phyloP scores from a whole-genome alignment of 495 filamentous ascomycete species.

The Talaromyces proteolyticus region DNA sequence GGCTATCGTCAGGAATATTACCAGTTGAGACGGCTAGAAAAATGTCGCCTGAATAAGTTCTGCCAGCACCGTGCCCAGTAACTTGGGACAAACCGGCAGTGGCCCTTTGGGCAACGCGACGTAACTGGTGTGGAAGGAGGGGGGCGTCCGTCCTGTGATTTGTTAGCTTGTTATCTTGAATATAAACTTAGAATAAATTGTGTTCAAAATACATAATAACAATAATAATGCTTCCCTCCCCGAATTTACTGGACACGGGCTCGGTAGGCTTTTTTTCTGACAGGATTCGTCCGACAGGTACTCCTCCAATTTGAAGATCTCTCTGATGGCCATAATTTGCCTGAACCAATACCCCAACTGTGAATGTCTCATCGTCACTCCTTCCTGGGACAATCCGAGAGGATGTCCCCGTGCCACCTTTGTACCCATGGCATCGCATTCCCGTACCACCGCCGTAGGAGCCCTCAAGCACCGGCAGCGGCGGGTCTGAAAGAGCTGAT shows the following conservation, averaged over 20 bases:
- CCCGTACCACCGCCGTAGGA: conserved; percentile 1
- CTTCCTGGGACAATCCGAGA: background rate
- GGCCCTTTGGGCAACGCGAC: background rate
- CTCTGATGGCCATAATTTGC: background rate
- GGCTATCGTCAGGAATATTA: background rate
- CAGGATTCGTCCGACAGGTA: conserved; percentile 1
- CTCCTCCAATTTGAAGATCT: background rate
- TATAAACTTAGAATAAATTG: background rate
- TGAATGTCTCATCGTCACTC: background rate
- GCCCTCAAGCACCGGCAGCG: background rate
- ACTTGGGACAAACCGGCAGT: background rate
- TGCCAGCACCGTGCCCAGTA: background rate
- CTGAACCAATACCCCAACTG: conserved; percentile 1
- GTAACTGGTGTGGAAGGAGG: conserved; percentile 1
- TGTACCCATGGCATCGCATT: conserved; percentile 3
- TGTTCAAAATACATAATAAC: background rate
- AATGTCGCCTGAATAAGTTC: background rate
- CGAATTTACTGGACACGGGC: too few relatives aligned
- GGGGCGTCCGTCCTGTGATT: background rate
- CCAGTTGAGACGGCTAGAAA: conserved; percentile 1
- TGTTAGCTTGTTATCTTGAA: background rate
- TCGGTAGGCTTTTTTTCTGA: conserved; percentile 3
- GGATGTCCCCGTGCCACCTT: conserved; percentile 1
- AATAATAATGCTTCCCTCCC: background rate
- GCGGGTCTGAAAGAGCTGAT: background rate